A percentile compares a stretch with the other conserved stretches of the same genome.
Conservation (phyloP, 345 rosid genomes). For the Tarenaya hassleriana region DNA sequence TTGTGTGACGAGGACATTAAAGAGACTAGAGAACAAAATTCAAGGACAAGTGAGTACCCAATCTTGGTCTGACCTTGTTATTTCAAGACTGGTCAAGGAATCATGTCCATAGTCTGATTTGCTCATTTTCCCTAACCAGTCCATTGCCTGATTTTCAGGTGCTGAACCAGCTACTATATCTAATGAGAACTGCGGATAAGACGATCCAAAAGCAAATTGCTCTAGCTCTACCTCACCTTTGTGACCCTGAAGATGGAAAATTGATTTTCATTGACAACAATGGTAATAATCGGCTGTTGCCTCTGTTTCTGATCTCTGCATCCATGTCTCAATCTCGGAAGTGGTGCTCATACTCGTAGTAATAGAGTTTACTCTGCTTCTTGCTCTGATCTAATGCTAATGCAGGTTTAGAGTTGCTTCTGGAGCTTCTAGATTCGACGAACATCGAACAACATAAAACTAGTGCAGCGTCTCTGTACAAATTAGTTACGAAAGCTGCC, state of each 20-base stretch:
- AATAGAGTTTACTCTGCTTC: too few species aligned
- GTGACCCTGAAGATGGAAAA: conserved; percentile 81
- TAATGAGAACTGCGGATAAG: conserved; percentile 84
- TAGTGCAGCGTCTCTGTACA: conserved; percentile 88
- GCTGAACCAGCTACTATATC: conserved; percentile 72
- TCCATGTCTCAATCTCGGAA: too few species aligned
- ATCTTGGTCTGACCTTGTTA: conserved; percentile 4
- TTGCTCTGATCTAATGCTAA: too few species aligned
- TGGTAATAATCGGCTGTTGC: conserved; percentile 33
- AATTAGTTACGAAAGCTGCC: conserved; percentile 76
- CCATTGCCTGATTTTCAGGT: conserved; percentile 43
- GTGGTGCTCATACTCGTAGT: too few species aligned
- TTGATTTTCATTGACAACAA: conserved; percentile 72
- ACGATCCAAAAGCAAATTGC: conserved; percentile 79
- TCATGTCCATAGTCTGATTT: conserved; percentile 2
- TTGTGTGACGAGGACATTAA: conserved; percentile 92
- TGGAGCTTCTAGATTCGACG: conserved; percentile 80
- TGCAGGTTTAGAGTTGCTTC: conserved; percentile 79
- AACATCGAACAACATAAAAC: conserved; percentile 78
- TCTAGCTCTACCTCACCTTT: conserved; percentile 93
- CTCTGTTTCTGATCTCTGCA: conserved; percentile 3
- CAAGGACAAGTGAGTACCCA: conserved; percentile 84
- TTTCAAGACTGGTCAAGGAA: conserved; percentile 11
- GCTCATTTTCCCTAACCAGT: neutral
- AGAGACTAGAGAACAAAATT: conserved; percentile 95